Evolutionary conservation across 1,284 basidiomycete species (phyloP).

Genomic region (Termitomyces sp.): DNA sequence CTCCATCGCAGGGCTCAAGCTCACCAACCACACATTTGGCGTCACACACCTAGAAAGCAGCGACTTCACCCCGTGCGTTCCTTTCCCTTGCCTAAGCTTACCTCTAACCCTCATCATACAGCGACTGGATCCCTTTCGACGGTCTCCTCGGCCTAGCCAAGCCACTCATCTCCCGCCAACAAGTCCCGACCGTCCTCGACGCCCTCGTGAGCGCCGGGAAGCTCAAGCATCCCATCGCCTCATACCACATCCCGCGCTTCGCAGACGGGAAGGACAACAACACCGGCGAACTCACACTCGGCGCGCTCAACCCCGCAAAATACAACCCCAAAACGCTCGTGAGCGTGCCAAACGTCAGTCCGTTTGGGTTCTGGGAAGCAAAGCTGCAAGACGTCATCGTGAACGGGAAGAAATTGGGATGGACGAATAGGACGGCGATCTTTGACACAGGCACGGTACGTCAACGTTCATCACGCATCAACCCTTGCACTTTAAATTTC

Average conservation of each 20-base stretch:
- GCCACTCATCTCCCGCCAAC: constrained; percentile 59
- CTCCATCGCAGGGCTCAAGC: constrained; percentile 54
- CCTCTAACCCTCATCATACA: constrained; percentile 28
- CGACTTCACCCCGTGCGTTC: constrained; percentile 43
- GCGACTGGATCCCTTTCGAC: constrained; percentile 54
- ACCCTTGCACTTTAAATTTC: not conserved
- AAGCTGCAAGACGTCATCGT: constrained; percentile 50
- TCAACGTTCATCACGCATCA: constrained; percentile 4
- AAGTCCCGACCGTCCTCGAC: constrained; percentile 63
- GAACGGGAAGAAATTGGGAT: constrained; percentile 42
- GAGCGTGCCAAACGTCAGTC: constrained; percentile 51
- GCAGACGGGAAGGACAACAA: constrained; percentile 50
- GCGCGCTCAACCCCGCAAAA: constrained; percentile 62
- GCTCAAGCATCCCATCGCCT: constrained; percentile 62
- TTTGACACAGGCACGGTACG: constrained; percentile 68
- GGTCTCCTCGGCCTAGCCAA: constrained; percentile 76
- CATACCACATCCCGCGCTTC: constrained; percentile 72
- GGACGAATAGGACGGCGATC: constrained; percentile 54
- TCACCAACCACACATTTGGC: constrained; percentile 63
- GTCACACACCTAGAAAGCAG: constrained; percentile 53
- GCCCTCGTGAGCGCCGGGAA: constrained; percentile 51
- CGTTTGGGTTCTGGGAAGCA: constrained; percentile 68
- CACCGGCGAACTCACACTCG: constrained; percentile 74
- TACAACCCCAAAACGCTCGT: constrained; percentile 50
- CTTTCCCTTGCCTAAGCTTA: not conserved